Conservation (phyloP, 331 rosid species). For the Rhamnella rubrinervis region DNA sequence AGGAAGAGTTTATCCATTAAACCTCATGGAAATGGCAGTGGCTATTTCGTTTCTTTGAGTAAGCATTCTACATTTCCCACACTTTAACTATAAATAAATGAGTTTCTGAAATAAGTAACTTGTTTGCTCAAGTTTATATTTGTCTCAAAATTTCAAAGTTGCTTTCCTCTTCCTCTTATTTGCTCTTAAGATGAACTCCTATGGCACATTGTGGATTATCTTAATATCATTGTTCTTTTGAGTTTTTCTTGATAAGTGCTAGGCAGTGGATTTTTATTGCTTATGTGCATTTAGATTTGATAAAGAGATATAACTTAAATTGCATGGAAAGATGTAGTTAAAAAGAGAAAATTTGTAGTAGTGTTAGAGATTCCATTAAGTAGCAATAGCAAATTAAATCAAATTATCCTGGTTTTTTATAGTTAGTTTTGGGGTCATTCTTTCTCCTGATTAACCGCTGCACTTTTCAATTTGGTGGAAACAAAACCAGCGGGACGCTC, state of each 20-base stretch:
- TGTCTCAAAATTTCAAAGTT: not conserved
- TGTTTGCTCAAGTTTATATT: not conserved
- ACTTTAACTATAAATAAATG: not conserved
- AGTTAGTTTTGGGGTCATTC: not conserved
- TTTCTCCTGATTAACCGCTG: slow-evolving; percentile 7
- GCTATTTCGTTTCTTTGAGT: slow-evolving; percentile 82
- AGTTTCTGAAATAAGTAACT: not conserved
- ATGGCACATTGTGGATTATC: not conserved
- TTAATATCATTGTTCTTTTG: too few relatives aligned
- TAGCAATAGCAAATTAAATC: too few relatives aligned
- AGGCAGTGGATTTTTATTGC: too few relatives aligned
- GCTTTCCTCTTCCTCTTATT: not conserved
- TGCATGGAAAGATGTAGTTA: too few relatives aligned
- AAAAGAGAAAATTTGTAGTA: too few relatives aligned
- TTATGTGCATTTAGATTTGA: too few relatives aligned
- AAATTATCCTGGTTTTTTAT: not conserved
- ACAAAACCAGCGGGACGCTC: slow-evolving; percentile 54
- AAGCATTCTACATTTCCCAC: slow-evolving; percentile 28
- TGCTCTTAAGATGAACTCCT: not conserved
- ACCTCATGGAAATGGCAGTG: slow-evolving; percentile 59
- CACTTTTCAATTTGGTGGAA: slow-evolving; percentile 12
- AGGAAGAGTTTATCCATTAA: slow-evolving; percentile 84
- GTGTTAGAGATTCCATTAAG: too few relatives aligned
- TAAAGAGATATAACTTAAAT: too few relatives aligned
- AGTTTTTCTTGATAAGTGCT: too few relatives aligned